These are phyloP conservation scores for Cairneyella variabilis DNA, from an alignment of 495 filamentous ascomycete genomes.

Conservation along the genomic window DNA sequence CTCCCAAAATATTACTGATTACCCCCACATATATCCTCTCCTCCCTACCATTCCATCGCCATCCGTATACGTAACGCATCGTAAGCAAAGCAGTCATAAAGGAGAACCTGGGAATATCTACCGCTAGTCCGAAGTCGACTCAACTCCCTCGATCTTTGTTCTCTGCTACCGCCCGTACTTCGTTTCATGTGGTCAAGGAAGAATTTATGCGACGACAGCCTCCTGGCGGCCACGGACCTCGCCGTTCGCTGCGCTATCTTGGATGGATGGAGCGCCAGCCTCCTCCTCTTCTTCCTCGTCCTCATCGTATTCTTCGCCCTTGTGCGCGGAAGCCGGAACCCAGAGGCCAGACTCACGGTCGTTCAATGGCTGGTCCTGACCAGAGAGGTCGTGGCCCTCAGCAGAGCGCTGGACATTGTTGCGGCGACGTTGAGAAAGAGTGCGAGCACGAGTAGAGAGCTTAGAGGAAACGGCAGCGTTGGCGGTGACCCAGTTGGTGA, in stretches of 20 bases:
- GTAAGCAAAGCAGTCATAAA: constrained; percentile 9
- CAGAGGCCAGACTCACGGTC: constrained; percentile 77
- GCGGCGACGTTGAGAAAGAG: constrained; percentile 77
- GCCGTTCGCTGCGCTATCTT: constrained; percentile 21
- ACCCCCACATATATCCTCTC: constrained; percentile 10
- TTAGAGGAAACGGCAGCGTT: constrained; percentile 84
- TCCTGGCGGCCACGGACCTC: constrained; percentile 23
- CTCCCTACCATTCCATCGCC: background rate
- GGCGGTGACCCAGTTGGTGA: constrained; percentile 92
- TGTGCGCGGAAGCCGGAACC: constrained; percentile 80
- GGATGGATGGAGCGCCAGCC: constrained; percentile 15
- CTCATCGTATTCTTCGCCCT: constrained; percentile 52
- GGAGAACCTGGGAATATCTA: constrained; percentile 24
- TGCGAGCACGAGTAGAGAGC: constrained; percentile 79
- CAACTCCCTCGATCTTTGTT: background rate
- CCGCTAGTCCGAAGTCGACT: constrained; percentile 21
- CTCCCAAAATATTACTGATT: constrained; percentile 20
- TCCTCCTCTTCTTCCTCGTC: constrained; percentile 41
- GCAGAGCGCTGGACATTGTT: constrained; percentile 60
- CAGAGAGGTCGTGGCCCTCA: constrained; percentile 73
- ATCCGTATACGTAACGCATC: too few relatives aligned
- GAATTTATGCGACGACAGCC: constrained; percentile 15
- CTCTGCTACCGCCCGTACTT: background rate
- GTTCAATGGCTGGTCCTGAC: constrained; percentile 78
- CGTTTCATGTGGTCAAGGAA: background rate